A percentile compares a stretch with the other conserved stretches of the same genome.
Conservation (phyloP, 1,139 yeast species). For the Scheffersomyces titani region DNA sequence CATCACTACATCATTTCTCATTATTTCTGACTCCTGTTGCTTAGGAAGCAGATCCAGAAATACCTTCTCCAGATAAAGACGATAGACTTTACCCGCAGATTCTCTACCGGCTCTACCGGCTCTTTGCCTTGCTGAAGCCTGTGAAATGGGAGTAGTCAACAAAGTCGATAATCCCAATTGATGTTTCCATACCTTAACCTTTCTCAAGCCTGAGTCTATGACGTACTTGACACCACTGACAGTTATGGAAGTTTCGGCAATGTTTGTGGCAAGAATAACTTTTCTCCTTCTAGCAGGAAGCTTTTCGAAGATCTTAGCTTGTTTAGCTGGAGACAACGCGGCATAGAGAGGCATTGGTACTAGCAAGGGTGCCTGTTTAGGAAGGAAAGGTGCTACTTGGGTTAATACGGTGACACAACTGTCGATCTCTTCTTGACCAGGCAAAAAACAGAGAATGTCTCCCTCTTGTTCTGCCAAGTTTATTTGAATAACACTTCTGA, state of each 20-base stretch:
- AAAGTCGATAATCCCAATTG: conserved; percentile 88
- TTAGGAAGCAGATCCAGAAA: conserved; percentile 56
- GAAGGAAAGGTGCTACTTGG: conserved; percentile 63
- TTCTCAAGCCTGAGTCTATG: conserved; percentile 87
- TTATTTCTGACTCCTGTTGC: conserved; percentile 91
- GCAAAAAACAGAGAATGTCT: conserved; percentile 84
- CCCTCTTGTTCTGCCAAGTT: conserved; percentile 82
- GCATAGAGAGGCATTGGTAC: conserved; percentile 89
- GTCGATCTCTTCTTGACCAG: conserved; percentile 98
- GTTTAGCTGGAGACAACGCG: conserved; percentile 83
- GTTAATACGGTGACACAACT: conserved; percentile 67
- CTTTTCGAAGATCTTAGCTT: conserved; percentile 71
- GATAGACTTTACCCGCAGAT: conserved; percentile 80
- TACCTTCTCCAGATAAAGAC: conserved; percentile 77
- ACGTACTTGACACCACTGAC: conserved; percentile 96
- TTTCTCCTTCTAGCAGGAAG: conserved; percentile 67
- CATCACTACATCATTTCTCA: conserved; percentile 80
- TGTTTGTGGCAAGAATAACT: conserved; percentile 87
- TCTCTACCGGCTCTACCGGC: conserved; percentile 99
- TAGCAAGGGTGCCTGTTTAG: conserved; percentile 73
- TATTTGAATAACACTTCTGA: conserved; percentile 74
- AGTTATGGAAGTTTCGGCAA: conserved; percentile 96
- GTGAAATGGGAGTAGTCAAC: conserved; percentile 87
- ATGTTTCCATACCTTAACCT: conserved; percentile 93
- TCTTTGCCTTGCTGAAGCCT: conserved; percentile 93